phyloP scores from a whole-genome alignment of 192 early-diverging fungal species.

The Geranomyces michiganensis region DNA sequence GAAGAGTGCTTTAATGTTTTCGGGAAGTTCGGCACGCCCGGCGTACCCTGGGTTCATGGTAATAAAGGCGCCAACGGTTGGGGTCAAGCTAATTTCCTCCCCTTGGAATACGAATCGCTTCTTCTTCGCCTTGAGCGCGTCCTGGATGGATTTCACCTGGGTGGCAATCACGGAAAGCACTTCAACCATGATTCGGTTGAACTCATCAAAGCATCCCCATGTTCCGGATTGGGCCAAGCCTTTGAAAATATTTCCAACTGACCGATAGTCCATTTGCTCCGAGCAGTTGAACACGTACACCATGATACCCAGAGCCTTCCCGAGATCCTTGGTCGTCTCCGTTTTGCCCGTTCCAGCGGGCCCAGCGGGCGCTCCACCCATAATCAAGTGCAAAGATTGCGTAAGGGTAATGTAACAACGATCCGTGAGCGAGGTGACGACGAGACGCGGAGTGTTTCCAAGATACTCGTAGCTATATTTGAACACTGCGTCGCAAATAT shows the following conservation, averaged over 20 bases:
- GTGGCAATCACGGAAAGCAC: slow-evolving; percentile 69
- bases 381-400: slow-evolving; percentile 66
- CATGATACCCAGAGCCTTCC: slow-evolving; percentile 69
- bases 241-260: slow-evolving; percentile 70
- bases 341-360: slow-evolving; percentile 63
- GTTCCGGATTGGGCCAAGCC: slow-evolving; percentile 67
- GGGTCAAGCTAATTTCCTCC: slow-evolving; percentile 60
- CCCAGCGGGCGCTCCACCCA: slow-evolving; percentile 69
- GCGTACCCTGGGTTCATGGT: slow-evolving; percentile 72
- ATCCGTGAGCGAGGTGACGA: slow-evolving; percentile 67
- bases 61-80: slow-evolving; percentile 64
- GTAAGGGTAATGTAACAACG: slow-evolving; percentile 70
- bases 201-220: slow-evolving; percentile 72
- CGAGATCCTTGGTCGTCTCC: slow-evolving; percentile 68
- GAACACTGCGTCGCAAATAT: slow-evolving; percentile 70
- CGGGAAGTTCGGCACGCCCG: slow-evolving; percentile 68
- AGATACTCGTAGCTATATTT: slow-evolving; percentile 68
- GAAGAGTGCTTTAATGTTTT: slow-evolving; percentile 72
- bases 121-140: slow-evolving; percentile 65
- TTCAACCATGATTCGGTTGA: slow-evolving; percentile 67
- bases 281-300: slow-evolving; percentile 73
- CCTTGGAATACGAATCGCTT: slow-evolving; percentile 70
- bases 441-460: slow-evolving; percentile 67
- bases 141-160: slow-evolving; percentile 69
- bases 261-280: slow-evolving; percentile 73